Evolutionary conservation across 2,329 filamentous ascomycete species (phyloP), one percentile per base, ranked within the genome.

Genomic region (Pyricularia sp.): DNA sequence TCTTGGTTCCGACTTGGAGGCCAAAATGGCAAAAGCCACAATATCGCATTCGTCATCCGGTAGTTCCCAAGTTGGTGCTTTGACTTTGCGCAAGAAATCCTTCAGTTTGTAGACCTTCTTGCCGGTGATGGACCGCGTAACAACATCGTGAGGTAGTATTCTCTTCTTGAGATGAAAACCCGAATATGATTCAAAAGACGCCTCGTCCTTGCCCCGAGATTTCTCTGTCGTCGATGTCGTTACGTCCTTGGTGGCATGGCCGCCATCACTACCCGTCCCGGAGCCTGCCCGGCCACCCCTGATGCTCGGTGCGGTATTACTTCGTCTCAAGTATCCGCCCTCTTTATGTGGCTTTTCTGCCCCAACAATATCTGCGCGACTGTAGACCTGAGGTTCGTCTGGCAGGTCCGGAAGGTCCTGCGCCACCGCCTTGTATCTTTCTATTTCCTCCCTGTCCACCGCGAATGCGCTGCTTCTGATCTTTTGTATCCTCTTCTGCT

Each of bases 21-120:
- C 91, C 26, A 99, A 84, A 66, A 97, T 88, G 9, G 86, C 94
- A 71, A 97, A 88, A 1, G 97, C 84, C 8, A 99, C 91, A 71
- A 93, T 89, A 74, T 99, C 93, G 64, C 89, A 86, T 71, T 97
- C 91, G 64, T 92, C 81, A 66, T 89, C 86, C 0, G 96, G 93
- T 0, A 93, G 82, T 44, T 89, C 84, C 73, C 90, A 99, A 35
- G 89, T 83, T 0, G 94, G 94, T 0, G 87, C 85, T 75, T 93
- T 96, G 68, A 99, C 87, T 13, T 84, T 83, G 70, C 87, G 88
- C 12, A 97, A 79, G 4, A 99, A 79, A 68, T 96, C 89, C 6
- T 93, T 90, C 67, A 99, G 82, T 1, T 83, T 83, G 69, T 92
- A 89, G 2, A 88, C 80, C 64, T 89, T 90, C 74, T 94, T 96